Evolutionary conservation across 2,329 filamentous ascomycete genomes (phyloP), one percentile per base, ranked within the genome.

Genomic region (Teratosphaeria epicoccoides): DNA sequence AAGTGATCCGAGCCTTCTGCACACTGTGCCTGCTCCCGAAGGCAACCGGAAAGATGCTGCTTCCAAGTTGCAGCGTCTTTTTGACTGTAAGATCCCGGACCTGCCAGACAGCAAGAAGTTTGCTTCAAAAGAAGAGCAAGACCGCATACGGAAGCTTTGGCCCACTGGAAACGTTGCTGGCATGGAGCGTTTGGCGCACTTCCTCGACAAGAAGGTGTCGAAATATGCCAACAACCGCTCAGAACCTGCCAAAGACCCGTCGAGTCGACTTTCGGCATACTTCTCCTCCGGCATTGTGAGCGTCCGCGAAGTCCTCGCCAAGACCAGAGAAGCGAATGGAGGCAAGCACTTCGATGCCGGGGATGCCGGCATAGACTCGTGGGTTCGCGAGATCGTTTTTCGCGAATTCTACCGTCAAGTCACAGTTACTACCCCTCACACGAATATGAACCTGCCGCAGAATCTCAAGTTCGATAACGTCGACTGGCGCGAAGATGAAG

Each of bases 1-100:
- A 50, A 55, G 64, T 1, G 62, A 74, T 28, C 71, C 72, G 0
- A 61, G 64, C 26, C 64, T 76, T 2, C 63, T 76, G 11, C 70
- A 76, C 49, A 68, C 68, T 3, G 63, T 68, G 2, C 68, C 69
- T 1, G 54, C 66, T 24, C 73, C 74, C 1, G 64, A 68, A 23
- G 66, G 64, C n/a, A 73, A 75, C 49, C 65, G 79, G 0, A 52
- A 68, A 0, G 64, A 63, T 2, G 72, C 76, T 4, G 69, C 75
- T 11, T 63, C 77, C 25, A 68, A 67, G 2, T 81, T 81, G 52
- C 66, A 71, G 9, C 63, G 73, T 0, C 64, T 88, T 0, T 90
- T 90, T 58, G 74, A 80, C 2, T 72, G 71, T 46, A 56, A 71
- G 57, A 59, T 70, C 0, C 72, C 72, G 1, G 52, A 60, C 1